Evolutionary conservation across 208 protist species (phyloP).

Genomic region (Trypanosomatidae sp.): DNA sequence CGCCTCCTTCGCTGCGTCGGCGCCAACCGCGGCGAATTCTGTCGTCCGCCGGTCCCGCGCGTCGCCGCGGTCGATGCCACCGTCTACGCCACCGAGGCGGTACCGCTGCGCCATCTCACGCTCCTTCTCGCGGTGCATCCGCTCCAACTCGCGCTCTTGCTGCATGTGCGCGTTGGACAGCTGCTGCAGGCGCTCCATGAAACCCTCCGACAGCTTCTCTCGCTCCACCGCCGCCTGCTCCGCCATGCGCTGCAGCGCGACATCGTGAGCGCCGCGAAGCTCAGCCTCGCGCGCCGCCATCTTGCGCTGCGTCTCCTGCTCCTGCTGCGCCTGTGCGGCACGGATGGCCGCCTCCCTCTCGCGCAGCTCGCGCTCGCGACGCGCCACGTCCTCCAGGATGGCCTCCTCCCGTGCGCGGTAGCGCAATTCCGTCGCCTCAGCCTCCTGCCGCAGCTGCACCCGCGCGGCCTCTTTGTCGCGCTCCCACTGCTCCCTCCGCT

Average conservation of each 20-base stretch:
- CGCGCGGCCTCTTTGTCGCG: conserved; percentile 43
- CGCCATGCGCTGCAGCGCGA: conserved; percentile 38
- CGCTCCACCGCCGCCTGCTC: conserved; percentile 42
- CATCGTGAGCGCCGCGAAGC: conserved; percentile 48
- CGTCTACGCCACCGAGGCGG: conserved; percentile 15
- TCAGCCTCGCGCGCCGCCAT: conserved; percentile 45
- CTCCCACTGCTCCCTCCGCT: conserved; percentile 30
- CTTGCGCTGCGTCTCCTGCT: conserved; percentile 35
- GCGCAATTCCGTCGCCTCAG: conserved; percentile 20
- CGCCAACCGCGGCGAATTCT: neutral
- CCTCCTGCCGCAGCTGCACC: conserved; percentile 30
- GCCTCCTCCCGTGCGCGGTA: conserved; percentile 51
- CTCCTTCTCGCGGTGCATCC: conserved; percentile 69
- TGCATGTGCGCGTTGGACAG: conserved; percentile 59
- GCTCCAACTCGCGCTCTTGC: conserved; percentile 57
- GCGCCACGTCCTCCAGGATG: conserved; percentile 41
- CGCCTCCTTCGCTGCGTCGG: conserved; percentile 17
- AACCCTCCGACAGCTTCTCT: conserved; percentile 38
- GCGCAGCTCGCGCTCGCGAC: conserved; percentile 48
- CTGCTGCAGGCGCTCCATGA: conserved; percentile 56
- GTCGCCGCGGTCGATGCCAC: conserved; percentile 14
- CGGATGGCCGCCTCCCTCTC: conserved; percentile 50
- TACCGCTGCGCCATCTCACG: conserved; percentile 41
- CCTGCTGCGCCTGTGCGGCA: conserved; percentile 27
- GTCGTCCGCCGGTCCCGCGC: conserved; percentile 11